Base-by-base conservation (phyloP, 805 yeast species). In the Yarrowia sp. region DNA sequence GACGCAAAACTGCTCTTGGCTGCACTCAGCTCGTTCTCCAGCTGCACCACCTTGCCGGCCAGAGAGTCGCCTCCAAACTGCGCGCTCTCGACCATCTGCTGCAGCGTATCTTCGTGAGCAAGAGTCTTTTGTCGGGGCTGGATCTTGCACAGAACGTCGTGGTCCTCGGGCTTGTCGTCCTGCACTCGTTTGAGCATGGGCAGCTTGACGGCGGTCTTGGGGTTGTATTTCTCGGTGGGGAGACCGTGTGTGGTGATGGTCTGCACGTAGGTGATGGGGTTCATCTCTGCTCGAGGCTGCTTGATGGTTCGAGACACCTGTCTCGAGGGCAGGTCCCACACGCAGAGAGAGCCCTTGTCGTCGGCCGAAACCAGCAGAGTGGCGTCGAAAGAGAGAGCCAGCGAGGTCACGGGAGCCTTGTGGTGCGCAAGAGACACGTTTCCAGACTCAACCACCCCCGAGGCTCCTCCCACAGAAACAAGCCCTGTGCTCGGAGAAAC, bases 351-450 rank as follows among this genome's bases (percentile, higher is more conserved):
- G 1, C 98, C 98, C n/a, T 72, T 73, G 0, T 82, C 76, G 74
- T 91, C 96, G 42, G 97, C 98, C 7, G 92, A 85, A 2, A 89
- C 79, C 7, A 93, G 73, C 43, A 80, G 76, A 17, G 93, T 85
- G 5, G 94, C 97, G 74, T 93, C 98, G 73, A 89, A 79, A 7
- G 92, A 86, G 2, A 90, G 76, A 1, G 79, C 80, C 64, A 92
- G 71, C 46, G 84, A 78, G 0, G 91, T 84, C 2, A 90, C 85
- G 2, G 74, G 69, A 7, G 76, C 75, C 0, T 75, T 74, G 9
- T 72, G 74, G 19, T 73, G 74, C 9, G 71, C 77, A 46, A 66
- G 69, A 12, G 46, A 53, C 9, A 58, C 56, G 9, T 46, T 20
- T 0, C 69, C 58, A 6, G 69, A 69, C 52, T 69, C 75, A 36